phyloP scores from a whole-genome alignment of 352 stramenopile genomes.

The Phytophthora cactorum region DNA sequence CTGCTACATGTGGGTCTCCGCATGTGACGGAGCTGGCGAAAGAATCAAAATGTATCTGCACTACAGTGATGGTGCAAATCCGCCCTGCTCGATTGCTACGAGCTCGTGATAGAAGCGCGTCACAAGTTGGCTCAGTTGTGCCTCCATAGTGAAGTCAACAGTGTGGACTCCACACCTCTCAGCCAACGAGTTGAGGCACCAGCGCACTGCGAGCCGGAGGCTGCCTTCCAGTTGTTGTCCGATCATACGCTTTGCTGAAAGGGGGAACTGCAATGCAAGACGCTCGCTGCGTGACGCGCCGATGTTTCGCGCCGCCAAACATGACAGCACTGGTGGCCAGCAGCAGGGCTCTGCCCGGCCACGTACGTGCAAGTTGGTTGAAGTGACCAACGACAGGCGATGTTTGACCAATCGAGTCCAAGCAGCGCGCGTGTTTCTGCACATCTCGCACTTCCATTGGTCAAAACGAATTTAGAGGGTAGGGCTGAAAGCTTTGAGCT shows the following conservation, averaged over 20 bases:
- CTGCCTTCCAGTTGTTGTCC: constrained; percentile 11
- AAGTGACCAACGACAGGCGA: constrained; percentile 11
- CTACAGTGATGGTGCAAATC: constrained; percentile 19
- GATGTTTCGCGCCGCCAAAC: constrained; percentile 26
- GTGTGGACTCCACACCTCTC: not conserved
- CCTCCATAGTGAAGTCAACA: too few relatives aligned
- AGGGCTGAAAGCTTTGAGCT: not conserved
- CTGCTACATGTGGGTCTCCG: not conserved
- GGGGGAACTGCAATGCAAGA: constrained; percentile 29
- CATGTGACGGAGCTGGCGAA: constrained; percentile 13
- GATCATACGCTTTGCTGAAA: constrained; percentile 26
- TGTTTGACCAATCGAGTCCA: constrained; percentile 20
- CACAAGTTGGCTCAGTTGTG: not conserved
- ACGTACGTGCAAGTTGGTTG: constrained; percentile 19
- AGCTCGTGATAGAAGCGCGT: constrained; percentile 22
- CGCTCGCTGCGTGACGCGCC: constrained; percentile 26
- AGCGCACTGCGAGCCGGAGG: constrained; percentile 1
- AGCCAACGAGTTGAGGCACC: not conserved
- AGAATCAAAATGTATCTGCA: constrained; percentile 16
- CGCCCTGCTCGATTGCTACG: constrained; percentile 12
- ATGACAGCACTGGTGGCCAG: constrained; percentile 25
- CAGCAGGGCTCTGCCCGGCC: constrained; percentile 13
- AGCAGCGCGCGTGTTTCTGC: constrained; percentile 15
- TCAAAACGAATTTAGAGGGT: not conserved
- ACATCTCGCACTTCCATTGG: constrained; percentile 3